Evolutionary conservation across 2,329 filamentous ascomycete genomes (phyloP).

Genomic region (Sporothrix sp.): DNA sequence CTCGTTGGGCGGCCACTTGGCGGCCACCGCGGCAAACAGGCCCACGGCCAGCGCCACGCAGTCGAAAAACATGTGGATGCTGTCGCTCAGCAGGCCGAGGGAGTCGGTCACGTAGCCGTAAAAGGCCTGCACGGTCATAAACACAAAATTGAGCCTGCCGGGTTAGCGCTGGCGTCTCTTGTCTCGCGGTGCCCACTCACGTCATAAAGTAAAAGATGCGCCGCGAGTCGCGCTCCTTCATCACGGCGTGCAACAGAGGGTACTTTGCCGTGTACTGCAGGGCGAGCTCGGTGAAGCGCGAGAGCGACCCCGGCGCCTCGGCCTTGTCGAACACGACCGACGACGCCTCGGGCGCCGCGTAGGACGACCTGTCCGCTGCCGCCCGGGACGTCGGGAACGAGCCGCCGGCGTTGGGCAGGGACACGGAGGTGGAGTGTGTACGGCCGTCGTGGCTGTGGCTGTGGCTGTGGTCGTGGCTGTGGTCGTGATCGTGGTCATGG

Average conservation of each 20-base stretch:
- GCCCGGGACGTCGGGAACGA: constrained; percentile 26
- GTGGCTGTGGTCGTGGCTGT: constrained; percentile 5
- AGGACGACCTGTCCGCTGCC: constrained; percentile 23
- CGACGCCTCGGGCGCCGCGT: constrained; percentile 23
- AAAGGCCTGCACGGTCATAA: constrained; percentile 90
- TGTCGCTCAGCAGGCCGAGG: constrained; percentile 88
- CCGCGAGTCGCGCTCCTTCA: constrained; percentile 84
- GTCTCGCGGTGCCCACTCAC: too few relatives aligned
- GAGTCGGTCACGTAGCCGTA: constrained; percentile 94
- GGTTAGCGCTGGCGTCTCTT: too few relatives aligned
- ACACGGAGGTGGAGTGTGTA: constrained; percentile 21
- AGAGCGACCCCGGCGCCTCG: constrained; percentile 40
- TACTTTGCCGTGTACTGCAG: constrained; percentile 60
- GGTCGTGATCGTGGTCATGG: background rate
- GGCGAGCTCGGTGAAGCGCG: constrained; percentile 61
- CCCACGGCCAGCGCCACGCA: constrained; percentile 87
- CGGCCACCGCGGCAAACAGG: constrained; percentile 83
- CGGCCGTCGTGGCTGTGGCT: constrained; percentile 17
- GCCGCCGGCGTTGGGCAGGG: constrained; percentile 23
- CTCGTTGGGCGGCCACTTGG: constrained; percentile 87
- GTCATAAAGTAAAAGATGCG: constrained; percentile 96
- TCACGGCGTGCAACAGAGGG: constrained; percentile 73
- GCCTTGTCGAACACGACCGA: constrained; percentile 24
- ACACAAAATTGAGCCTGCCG: constrained; percentile 80
- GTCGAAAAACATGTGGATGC: constrained; percentile 99